A percentile compares a stretch with the other conserved stretches of the same genome.
These are phyloP conservation scores for Psophocarpus tetragonolobus DNA, from an alignment of 306 rosid species.

Conservation along the genomic window DNA sequence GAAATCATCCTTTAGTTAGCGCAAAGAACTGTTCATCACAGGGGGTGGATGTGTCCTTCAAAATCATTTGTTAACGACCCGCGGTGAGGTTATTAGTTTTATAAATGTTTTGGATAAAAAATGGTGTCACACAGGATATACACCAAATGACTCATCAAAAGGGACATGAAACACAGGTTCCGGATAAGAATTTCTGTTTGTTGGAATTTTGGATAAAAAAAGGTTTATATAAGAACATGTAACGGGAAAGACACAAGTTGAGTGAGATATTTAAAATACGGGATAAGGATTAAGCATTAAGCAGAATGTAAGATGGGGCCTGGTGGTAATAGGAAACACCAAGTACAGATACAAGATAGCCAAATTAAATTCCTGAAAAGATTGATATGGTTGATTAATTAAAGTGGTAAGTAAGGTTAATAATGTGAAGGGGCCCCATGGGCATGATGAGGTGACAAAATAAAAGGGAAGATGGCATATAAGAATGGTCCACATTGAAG, in stretches of 20 bases:
- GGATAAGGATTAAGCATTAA: no score
- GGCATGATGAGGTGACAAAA: constrained; percentile 28
- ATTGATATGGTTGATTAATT: constrained; percentile 30
- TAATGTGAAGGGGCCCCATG: constrained; percentile 15
- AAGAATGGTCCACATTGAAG: constrained; percentile 34
- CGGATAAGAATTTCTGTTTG: constrained; percentile 1
- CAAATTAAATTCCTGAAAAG: not conserved
- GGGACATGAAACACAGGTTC: constrained; percentile 14
- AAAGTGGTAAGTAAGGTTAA: constrained; percentile 28
- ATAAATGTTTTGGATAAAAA: constrained; percentile 6
- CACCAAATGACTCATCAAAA: not conserved
- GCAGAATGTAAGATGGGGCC: constrained; percentile 6
- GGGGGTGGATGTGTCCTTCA: not conserved
- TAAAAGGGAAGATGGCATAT: constrained; percentile 27
- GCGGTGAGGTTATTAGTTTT: not conserved
- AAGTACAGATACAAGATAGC: constrained; percentile 34
- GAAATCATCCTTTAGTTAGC: not conserved
- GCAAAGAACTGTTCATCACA: not conserved
- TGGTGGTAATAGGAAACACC: constrained; percentile 1
- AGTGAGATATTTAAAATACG: constrained; percentile 16
- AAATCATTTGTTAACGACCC: constrained; percentile 8
- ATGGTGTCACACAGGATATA: not conserved
- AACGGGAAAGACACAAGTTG: not conserved
- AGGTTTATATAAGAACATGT: not conserved
- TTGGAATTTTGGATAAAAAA: constrained; percentile 12